These are phyloP conservation scores for Vitis labrusca DNA, from an alignment of 164 flowering plant genomes.

Conservation along the genomic window DNA sequence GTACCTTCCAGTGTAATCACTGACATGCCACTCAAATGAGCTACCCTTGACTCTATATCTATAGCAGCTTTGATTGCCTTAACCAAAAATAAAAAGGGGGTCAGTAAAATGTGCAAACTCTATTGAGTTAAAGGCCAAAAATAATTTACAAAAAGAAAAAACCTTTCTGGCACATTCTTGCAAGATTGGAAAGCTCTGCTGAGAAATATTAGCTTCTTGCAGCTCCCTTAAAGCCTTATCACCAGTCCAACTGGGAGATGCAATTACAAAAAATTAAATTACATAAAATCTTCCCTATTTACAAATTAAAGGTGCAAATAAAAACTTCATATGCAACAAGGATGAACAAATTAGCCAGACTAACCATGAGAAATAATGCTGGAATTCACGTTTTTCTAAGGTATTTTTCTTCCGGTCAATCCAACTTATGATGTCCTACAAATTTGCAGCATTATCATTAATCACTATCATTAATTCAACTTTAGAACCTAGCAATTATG, in stretches of 20 bases:
- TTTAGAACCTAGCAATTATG: not conserved
- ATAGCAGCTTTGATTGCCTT: conserved; percentile 85
- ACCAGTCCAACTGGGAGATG: conserved; percentile 81
- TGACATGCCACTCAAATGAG: conserved; percentile 73
- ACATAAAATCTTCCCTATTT: not conserved
- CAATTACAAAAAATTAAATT: not conserved
- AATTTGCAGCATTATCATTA: conserved; percentile 1
- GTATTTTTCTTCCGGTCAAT: conserved; percentile 51
- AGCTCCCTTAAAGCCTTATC: conserved; percentile 82
- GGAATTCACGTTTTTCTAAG: conserved; percentile 73
- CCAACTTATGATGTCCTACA: conserved; percentile 80
- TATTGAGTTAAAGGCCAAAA: not conserved
- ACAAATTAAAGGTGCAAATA: not conserved
- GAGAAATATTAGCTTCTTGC: conserved; percentile 70
- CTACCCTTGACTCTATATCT: conserved; percentile 52
- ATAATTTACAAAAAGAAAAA: conserved; percentile 3
- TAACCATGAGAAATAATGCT: conserved; percentile 70
- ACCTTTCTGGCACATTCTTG: conserved; percentile 85
- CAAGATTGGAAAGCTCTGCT: conserved; percentile 63
- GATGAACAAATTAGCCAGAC: conserved; percentile 14
- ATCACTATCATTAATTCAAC: not conserved
- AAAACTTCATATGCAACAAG: not conserved
- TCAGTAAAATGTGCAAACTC: not conserved
- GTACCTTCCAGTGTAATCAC: conserved; percentile 73
- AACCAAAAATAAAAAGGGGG: conserved; percentile 12